Percentiles rank a stretch among this genome's conserved stretches.
Conservation (phyloP, 163 green algal species). For the Scenedesmus sp. region DNA sequence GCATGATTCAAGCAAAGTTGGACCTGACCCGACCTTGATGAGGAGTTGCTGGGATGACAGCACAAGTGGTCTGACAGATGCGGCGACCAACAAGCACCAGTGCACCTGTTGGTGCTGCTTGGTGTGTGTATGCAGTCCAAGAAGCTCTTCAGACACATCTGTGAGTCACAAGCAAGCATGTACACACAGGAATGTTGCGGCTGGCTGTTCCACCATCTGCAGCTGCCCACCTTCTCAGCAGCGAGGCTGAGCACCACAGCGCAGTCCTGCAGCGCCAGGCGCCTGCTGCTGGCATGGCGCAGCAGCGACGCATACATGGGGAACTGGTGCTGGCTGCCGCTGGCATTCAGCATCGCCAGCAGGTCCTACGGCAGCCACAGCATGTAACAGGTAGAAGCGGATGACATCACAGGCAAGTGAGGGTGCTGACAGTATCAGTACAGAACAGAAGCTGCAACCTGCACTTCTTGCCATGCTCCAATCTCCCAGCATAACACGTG, state of each 20-base stretch:
- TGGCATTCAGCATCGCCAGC: neutral
- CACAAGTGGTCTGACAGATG: too few species aligned
- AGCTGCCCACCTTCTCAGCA: neutral
- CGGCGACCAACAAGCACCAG: too few species aligned
- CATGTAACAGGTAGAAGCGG: neutral
- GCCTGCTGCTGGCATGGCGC: conserved; percentile 34
- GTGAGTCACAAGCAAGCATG: neutral
- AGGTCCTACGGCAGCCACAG: conserved; percentile 14
- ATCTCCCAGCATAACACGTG: too few species aligned
- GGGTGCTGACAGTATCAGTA: neutral
- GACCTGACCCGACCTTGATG: too few species aligned
- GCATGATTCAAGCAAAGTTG: too few species aligned
- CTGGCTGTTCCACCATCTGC: neutral
- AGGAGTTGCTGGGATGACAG: too few species aligned
- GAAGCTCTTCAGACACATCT: neutral
- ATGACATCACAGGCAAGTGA: neutral
- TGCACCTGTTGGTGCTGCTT: neutral
- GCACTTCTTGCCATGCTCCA: too few species aligned
- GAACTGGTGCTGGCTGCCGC: conserved; percentile 40
- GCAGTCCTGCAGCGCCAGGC: conserved; percentile 23
- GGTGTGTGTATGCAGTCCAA: neutral
- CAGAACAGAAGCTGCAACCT: neutral
- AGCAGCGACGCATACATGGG: conserved; percentile 48
- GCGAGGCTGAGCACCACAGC: conserved; percentile 32
- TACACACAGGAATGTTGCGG: too few species aligned